Base-by-base conservation (phyloP, 73 alveolate species). In the Tetrahymena thermophila region DNA sequence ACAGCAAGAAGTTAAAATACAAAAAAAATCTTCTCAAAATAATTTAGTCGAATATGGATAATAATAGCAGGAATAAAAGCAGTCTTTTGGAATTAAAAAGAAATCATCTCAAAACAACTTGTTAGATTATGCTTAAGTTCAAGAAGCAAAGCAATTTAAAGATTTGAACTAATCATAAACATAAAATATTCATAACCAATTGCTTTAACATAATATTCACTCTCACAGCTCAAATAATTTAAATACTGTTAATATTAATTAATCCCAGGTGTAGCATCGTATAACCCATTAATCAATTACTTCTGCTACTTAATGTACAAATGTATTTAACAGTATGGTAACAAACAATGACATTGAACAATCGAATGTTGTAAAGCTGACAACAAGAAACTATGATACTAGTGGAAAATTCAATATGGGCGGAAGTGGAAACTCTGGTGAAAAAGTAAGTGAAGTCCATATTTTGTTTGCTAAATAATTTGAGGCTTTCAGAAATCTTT, bases 391-490 rank as follows among this genome's bases (percentile, higher is more conserved):
- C 11, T 13, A 71, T 28, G 37, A 71, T 4, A 2, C 6, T 50
- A 50, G 83, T 50, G 83, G 13, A 50, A 50, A 50, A 50, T 50
- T 50, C 31, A 50, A 50, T 50, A 23, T 71, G 37, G 89, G 89
- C 8, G 89, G 89, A 19, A 71, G 89, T 71, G 89, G 89, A 13
- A 71, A 31, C 31, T 50, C 83, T 23, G 37, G 23, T 13, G 89
- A 71, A 71, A 71, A 71, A 31, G 31, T 71, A 71, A 71, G 89
- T 71, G 97, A 95, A 35, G 85, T 95, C 3, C 58, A 85, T 43
- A 85, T 95, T n/a, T 56, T 85, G 1, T 95, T 95, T 34, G 95
- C 97, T 23, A 89, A 89, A 35, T 55, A 95, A 95, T 95, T 85
- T 95, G 97, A 95, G 35, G 97, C 97, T 3, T 85, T 95, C 19